These are phyloP conservation scores for Aspergillus sp. DNA, from an alignment of 2,329 filamentous ascomycete species.

Conservation along the genomic window DNA sequence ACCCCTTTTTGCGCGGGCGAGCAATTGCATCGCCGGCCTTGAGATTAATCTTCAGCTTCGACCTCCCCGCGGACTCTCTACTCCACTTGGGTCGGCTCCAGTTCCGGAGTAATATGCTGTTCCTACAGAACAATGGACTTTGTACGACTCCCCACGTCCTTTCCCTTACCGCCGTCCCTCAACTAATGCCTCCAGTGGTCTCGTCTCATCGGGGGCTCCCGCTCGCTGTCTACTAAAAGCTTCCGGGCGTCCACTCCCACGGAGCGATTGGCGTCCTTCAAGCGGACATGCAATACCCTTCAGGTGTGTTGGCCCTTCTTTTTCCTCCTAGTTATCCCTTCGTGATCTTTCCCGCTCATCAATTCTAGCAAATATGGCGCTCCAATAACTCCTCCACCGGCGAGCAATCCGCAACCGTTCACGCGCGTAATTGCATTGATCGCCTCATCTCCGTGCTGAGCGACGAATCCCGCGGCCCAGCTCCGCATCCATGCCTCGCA, in stretches of 20 bases:
- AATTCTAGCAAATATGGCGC: constrained; percentile 60
- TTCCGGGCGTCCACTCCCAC: constrained; percentile 56
- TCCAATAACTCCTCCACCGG: constrained; percentile 53
- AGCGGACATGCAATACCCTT: constrained; percentile 61
- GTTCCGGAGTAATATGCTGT: constrained; percentile 34
- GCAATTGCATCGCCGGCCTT: background rate
- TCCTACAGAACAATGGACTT: constrained; percentile 45
- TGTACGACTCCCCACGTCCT: constrained; percentile 34
- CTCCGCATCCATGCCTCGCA: constrained; percentile 87
- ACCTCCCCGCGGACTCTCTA: constrained; percentile 13
- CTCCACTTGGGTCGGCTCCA: constrained; percentile 9
- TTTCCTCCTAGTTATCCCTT: background rate
- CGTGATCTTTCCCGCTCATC: background rate
- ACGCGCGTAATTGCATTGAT: constrained; percentile 56
- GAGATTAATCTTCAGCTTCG: constrained; percentile 11
- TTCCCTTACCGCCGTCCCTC: background rate
- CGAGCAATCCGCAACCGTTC: constrained; percentile 54
- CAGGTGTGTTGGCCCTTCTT: constrained; percentile 45
- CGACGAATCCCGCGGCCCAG: constrained; percentile 84
- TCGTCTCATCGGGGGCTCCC: constrained; percentile 61
- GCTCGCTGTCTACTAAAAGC: constrained; percentile 50
- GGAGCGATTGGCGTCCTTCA: constrained; percentile 63
- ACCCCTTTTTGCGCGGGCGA: background rate
- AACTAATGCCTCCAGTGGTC: constrained; percentile 51
- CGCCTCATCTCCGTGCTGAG: constrained; percentile 68